Evolutionary conservation across 495 filamentous ascomycete genomes (phyloP), one percentile per base, ranked within the genome.

Genomic region (Daldinia caldariorum): DNA sequence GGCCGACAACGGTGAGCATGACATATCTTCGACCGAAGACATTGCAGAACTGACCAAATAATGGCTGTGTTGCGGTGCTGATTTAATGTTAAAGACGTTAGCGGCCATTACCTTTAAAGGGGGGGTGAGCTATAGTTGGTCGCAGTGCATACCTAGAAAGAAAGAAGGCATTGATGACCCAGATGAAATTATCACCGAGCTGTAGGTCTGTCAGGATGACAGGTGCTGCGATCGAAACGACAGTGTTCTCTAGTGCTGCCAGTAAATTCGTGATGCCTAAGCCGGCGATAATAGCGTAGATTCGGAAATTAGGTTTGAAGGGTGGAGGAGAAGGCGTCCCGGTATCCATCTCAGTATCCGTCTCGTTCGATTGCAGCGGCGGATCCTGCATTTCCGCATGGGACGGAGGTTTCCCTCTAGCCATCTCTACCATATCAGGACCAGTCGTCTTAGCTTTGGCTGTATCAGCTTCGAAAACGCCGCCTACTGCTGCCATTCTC

Each of bases 151-250:
- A 58, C 10, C 26, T 26, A 3, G 41, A 26, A 22, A 22, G 47
- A 12, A 91, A 78, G 7, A 87, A 87, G 0, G 87, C 88, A 12
- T 88, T 91, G 6, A 87, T 89, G 0, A 88, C 84, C 89, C 89
- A 92, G 2, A 81, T 72, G 53, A 37, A 80, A 3, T 32, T 60
- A 6, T 43, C 59, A 14, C 63, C 54, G 3, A 59, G 39, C 8
- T 57, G 60, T 3, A 82, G 61, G 14, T 74, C 71, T 4, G 67
- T 38, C 0, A 72, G n/a, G 45, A 81, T 79, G 8, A 56, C 69
- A 7, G 75, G 75, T 9, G 82, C 69, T 6, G 81, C 78, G 4
- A 81, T 84, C 0, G 77, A 74, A 22, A 83, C 73, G 41, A 84
- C 81, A 8, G 80, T 79, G 18, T 75, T 74, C 60, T 86, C 83